Conservation (phyloP, 1,284 basidiomycete genomes). For the Flammula alnicola region DNA sequence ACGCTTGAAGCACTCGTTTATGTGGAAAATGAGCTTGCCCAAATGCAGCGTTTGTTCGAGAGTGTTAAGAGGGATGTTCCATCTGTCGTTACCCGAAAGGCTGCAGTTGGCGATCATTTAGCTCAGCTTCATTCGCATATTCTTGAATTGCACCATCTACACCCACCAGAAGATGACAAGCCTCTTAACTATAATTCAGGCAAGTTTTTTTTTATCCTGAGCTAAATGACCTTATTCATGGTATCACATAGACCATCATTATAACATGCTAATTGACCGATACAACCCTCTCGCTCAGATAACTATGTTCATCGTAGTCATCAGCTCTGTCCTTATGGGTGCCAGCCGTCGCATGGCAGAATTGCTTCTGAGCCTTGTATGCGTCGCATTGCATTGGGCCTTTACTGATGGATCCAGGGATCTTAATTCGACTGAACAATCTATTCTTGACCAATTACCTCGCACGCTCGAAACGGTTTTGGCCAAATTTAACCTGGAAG, state of each 20-base stretch:
- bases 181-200: too few relatives aligned
- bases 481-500: slow-evolving; percentile 21
- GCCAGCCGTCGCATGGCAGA: slow-evolving; percentile 11
- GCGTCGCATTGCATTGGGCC: slow-evolving; percentile 4
- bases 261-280: slow-evolving; percentile 5
- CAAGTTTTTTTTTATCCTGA: too few relatives aligned
- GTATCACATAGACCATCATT: slow-evolving; percentile 2
- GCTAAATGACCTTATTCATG: too few relatives aligned
- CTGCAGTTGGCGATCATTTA: too few relatives aligned
- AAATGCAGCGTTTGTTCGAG: too few relatives aligned
- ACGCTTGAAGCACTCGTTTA: too few relatives aligned
- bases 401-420: slow-evolving; percentile 1
- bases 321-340: slow-evolving; percentile 7
- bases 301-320: slow-evolving; percentile 6
- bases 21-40: too few relatives aligned
- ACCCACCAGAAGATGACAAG: too few relatives aligned
- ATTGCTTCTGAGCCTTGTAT: slow-evolving; percentile 10
- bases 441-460: slow-evolving; percentile 16
- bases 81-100: too few relatives aligned
- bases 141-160: too few relatives aligned
- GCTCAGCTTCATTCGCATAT: too few relatives aligned
- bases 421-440: neutral
- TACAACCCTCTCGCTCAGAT: slow-evolving; percentile 9
- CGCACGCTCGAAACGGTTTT: slow-evolving; percentile 12
- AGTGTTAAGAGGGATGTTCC: too few relatives aligned